Percentiles rank a stretch among this genome's conserved stretches.
Evolutionary conservation across 805 yeast genomes (phyloP).

Genomic region (Kuraishia capsulata): DNA sequence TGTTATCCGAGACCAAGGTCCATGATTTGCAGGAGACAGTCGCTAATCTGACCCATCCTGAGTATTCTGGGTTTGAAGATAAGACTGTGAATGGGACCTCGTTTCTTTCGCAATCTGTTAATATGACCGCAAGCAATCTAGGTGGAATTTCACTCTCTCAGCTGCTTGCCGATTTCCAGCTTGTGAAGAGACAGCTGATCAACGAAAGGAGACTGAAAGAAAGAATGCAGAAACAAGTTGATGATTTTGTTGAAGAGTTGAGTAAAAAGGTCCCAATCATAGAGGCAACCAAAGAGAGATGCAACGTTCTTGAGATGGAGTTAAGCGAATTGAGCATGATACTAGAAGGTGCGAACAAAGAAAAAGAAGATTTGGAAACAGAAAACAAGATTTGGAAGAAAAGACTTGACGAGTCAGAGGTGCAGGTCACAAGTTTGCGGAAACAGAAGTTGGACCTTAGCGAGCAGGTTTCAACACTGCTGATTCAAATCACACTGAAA

Average conservation of each 20-base stretch:
- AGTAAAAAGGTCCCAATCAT: slow-evolving; percentile 74
- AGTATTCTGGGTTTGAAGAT: not conserved
- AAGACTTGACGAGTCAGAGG: slow-evolving; percentile 30
- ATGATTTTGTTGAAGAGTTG: slow-evolving; percentile 63
- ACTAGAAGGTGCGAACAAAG: slow-evolving; percentile 44
- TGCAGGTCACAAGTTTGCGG: slow-evolving; percentile 38
- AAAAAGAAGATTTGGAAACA: slow-evolving; percentile 32
- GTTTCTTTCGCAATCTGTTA: not conserved
- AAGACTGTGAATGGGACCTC: not conserved
- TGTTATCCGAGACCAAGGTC: slow-evolving; percentile 27
- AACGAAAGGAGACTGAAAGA: slow-evolving; percentile 67
- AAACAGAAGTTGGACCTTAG: slow-evolving; percentile 66
- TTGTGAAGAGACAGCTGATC: slow-evolving; percentile 55
- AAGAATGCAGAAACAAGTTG: slow-evolving; percentile 60
- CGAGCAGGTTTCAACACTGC: slow-evolving; percentile 67
- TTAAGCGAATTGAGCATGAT: slow-evolving; percentile 43
- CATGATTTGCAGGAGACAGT: slow-evolving; percentile 33
- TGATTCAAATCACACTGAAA: slow-evolving; percentile 56
- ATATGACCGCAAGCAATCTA: slow-evolving; percentile 13
- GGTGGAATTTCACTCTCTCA: slow-evolving; percentile 56
- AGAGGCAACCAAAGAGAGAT: slow-evolving; percentile 52
- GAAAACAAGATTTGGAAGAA: slow-evolving; percentile 14
- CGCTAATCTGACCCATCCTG: slow-evolving; percentile 27
- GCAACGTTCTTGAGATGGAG: slow-evolving; percentile 47
- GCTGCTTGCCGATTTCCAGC: slow-evolving; percentile 53